Base-by-base conservation (phyloP, 164 flowering plant genomes). In the Annona cherimola region DNA sequence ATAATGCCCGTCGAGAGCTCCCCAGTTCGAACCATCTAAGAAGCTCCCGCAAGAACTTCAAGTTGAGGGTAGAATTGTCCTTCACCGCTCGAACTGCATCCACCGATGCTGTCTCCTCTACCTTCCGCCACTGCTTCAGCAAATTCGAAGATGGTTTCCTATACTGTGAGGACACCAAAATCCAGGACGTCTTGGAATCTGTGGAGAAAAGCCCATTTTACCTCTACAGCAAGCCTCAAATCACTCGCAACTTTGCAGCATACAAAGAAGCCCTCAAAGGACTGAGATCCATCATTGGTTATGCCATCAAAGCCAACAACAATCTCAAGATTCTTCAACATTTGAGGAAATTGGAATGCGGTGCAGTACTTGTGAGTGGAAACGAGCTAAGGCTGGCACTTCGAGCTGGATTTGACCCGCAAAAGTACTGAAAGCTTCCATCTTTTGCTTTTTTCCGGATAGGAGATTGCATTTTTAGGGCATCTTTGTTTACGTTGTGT, bases 361-460 rank as follows among this genome's bases (percentile, higher is more conserved):
- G 99, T 9, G 98, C 99, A 70, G 99, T 96, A 57, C 86, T 96
- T 68, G 98, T 96, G 46, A 93, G 98, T 76, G 99, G 98, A 2
- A 93, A 96, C 79, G 99, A 96, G 83, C 85, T 93, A 68, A 82
- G 82, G 60, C 70, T 93, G 71, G 97, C 99, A 3, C 88, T 93
- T 68, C 86, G 74, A 1, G 99, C 96, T 67, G 99, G 99, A 0
- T 93, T 91, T 66, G 98, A 96, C 79, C 98, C 98, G 2, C 86
- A 88, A 5, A 92, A 75, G 99, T 96, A 63, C 16, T 66, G 54
- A 66, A 19, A 66, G 16, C 6, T 6, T 50, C 45, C 43, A 66
- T 60, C 45, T 44, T 42, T 63, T 18, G 46, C 40, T 9, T 50
- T 50, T 16, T 3, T n/a, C n/a, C n/a, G n/a, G n/a, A n/a, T n/a